Evolutionary conservation across 2,329 filamentous ascomycete species (phyloP), one percentile per base, ranked within the genome.

Genomic region (Colletotrichum neosansevieriae): DNA sequence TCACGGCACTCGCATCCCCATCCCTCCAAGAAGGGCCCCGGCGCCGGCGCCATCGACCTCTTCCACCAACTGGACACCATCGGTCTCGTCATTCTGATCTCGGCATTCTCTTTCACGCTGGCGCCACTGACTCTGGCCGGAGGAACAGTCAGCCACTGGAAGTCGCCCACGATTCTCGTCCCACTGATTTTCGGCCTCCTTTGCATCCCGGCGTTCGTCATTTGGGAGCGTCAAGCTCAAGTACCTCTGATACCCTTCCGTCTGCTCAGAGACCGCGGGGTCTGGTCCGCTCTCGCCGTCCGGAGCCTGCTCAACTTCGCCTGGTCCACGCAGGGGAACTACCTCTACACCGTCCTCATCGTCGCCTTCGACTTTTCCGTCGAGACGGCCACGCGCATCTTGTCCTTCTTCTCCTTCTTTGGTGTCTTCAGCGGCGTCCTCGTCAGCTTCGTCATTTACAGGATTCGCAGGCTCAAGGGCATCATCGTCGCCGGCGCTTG

Each of bases 251-350:
- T 89, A 1, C 88, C 88, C 0, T 89, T 89, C 74, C 75, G 84
- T 72, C 79, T 90, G 0, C 78, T 90, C 21, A 84, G 82, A 67
- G 86, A 90, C 67, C 84, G 88, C n/a, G 84, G 83, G 0, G 86
- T 90, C 1, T 90, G 87, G 87, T 86, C 84, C 2, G 85, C 88
- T 0, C 76, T 90, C 10, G 86, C 85, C 0, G 86, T 91, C 49
- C 82, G 81, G 3, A 77, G 78, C 63, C 73, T 84, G 62, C 78
- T 86, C 50, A 86, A 83, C 73, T 82, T 85, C 66, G 79, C 83
- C 3, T 90, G 86, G 86, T 84, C 82, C 57, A 80, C 87, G 19
- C 88, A 90, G 73, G 86, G 84, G 40, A 86, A 89, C 72, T 90
- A 86, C 71, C 78, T 90, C 0, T 90, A 85, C 73, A 88, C 87